phyloP scores from a whole-genome alignment of 2,329 filamentous ascomycete species.

The Aspergillus hiratsukae region DNA sequence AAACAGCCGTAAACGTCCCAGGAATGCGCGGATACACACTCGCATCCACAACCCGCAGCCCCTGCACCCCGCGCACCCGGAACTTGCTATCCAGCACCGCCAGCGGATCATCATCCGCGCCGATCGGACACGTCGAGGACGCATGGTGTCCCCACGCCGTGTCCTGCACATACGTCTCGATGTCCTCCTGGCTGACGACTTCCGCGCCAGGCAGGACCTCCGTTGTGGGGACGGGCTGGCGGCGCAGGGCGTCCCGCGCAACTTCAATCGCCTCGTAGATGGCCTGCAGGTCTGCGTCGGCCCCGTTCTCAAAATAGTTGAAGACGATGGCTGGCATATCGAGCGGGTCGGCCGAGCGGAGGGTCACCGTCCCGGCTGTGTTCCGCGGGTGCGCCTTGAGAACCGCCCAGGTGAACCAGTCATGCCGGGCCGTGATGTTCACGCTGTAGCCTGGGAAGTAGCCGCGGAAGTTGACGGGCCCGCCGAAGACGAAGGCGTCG shows the following conservation, averaged over 20 bases:
- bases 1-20: constrained; percentile 49
- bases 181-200: constrained; percentile 40
- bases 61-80: constrained; percentile 52
- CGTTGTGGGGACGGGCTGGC: constrained; percentile 38
- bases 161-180: constrained; percentile 47
- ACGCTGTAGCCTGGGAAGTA: constrained; percentile 46
- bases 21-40: constrained; percentile 54
- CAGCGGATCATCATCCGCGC: constrained; percentile 48
- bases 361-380: constrained; percentile 56
- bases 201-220: constrained; percentile 42
- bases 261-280: constrained; percentile 54
- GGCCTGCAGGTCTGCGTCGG: constrained; percentile 47
- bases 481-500: constrained; percentile 55
- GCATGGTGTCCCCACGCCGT: constrained; percentile 57
- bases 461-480: constrained; percentile 52
- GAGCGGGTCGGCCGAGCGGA: constrained; percentile 58
- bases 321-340: constrained; percentile 61
- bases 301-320: constrained; percentile 50
- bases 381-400: constrained; percentile 63
- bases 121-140: constrained; percentile 53
- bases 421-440: constrained; percentile 35
- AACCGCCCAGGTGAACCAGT: constrained; percentile 45
- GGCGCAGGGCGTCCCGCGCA: constrained; percentile 44
- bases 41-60: constrained; percentile 60
- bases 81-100: constrained; percentile 56